These are phyloP conservation scores for Trichophyton rubrum DNA, from an alignment of 2,329 filamentous ascomycete species.

Conservation along the genomic window DNA sequence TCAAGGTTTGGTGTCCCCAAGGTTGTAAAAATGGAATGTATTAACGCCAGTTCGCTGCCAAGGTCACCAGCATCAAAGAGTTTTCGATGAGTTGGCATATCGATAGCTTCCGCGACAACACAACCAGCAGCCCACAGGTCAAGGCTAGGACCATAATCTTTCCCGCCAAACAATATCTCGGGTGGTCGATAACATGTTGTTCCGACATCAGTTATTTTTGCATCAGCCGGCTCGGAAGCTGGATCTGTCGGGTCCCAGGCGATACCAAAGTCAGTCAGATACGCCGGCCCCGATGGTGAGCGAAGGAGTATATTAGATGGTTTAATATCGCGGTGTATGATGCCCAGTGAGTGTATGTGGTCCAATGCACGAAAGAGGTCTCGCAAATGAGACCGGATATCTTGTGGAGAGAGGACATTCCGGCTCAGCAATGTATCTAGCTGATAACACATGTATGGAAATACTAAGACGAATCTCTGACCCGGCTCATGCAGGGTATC, in stretches of 20 bases:
- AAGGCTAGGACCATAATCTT: constrained; percentile 55
- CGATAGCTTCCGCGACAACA: constrained; percentile 64
- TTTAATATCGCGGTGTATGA: constrained; percentile 90
- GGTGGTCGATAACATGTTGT: constrained; percentile 85
- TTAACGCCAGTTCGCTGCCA: constrained; percentile 80
- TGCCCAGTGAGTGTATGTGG: constrained; percentile 58
- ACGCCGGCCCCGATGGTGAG: constrained; percentile 56
- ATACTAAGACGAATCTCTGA: constrained; percentile 63
- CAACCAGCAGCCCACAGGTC: constrained; percentile 87
- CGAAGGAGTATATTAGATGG: constrained; percentile 74
- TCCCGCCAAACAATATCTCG: constrained; percentile 77
- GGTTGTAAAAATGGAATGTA: constrained; percentile 84
- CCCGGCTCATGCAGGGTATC: constrained; percentile 59
- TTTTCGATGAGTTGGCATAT: constrained; percentile 38
- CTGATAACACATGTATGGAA: constrained; percentile 69
- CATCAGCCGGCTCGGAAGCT: constrained; percentile 48
- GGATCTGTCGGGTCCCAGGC: constrained; percentile 57
- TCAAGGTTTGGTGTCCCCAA: constrained; percentile 72
- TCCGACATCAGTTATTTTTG: constrained; percentile 84
- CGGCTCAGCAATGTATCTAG: constrained; percentile 49
- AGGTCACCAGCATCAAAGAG: constrained; percentile 82
- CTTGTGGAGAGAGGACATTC: constrained; percentile 27
- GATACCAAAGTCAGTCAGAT: constrained; percentile 83
- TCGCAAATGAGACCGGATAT: constrained; percentile 42
- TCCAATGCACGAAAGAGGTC: constrained; percentile 60